Conservation (phyloP, 305 asterid genomes). For the Fraxinus angustifolia region DNA sequence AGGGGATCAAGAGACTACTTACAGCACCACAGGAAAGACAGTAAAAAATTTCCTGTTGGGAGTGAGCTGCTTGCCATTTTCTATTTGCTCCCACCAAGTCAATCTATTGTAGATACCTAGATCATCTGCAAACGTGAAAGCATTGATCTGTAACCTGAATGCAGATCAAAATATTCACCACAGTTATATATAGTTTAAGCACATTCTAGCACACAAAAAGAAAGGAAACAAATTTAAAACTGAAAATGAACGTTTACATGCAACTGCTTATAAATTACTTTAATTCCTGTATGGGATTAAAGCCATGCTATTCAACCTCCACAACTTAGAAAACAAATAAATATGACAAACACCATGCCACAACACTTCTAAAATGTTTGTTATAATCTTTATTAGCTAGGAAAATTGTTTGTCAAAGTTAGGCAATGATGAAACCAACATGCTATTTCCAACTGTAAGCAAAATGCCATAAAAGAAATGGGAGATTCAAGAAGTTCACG, state of each 20-base stretch:
- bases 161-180: not conserved
- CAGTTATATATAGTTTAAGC: not conserved
- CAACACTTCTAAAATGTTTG: not conserved
- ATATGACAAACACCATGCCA: not conserved
- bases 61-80: slow-evolving; percentile 8
- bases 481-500: not conserved
- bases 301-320: not conserved
- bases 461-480: not conserved
- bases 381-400: not conserved
- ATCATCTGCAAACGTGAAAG: slow-evolving; percentile 8
- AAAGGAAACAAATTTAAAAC: not conserved
- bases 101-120: slow-evolving; percentile 9
- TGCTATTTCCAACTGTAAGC: not conserved
- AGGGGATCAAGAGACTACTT: not conserved
- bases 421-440: not conserved
- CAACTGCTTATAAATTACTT: not conserved
- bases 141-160: slow-evolving; percentile 1
- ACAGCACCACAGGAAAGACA: not conserved
- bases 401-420: not conserved
- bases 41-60: not conserved
- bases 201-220: not conserved
- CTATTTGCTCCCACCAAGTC: slow-evolving; percentile 14
- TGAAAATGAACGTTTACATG: not conserved
- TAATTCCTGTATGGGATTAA: not conserved
- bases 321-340: not conserved